These are phyloP conservation scores for Laburnicola sp. DNA, from an alignment of 2,329 filamentous ascomycete genomes.

Conservation along the genomic window DNA sequence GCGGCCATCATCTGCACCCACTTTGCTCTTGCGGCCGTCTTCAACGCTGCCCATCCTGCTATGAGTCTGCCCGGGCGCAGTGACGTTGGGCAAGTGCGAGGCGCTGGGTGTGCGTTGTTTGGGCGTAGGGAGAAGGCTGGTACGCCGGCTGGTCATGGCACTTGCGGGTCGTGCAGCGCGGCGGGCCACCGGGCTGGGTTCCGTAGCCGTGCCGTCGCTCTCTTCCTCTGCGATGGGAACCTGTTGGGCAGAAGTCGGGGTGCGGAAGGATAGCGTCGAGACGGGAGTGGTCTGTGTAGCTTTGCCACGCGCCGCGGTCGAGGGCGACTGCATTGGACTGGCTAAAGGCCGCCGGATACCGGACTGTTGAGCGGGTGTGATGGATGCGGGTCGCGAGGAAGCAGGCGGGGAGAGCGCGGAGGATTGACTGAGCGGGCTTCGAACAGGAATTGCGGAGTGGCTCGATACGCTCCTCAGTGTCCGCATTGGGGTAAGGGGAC, in stretches of 20 bases:
- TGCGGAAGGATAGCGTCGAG: conserved; percentile 19
- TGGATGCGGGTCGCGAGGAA: conserved; percentile 29
- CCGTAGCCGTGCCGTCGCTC: conserved; percentile 21
- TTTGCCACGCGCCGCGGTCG: conserved; percentile 36
- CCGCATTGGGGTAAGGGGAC: conserved; percentile 16
- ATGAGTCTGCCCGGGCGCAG: conserved; percentile 19
- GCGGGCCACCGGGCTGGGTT: conserved; percentile 36
- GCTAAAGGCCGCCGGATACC: conserved; percentile 28
- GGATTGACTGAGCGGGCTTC: conserved; percentile 37
- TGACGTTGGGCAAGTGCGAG: conserved; percentile 19
- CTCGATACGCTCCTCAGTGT: conserved; percentile 35
- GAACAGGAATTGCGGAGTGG: conserved; percentile 41
- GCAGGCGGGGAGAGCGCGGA: conserved; percentile 31
- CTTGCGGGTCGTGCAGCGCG: conserved; percentile 34
- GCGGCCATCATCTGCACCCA: conserved; percentile 6
- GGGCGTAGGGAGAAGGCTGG: conserved; percentile 33
- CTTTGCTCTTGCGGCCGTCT: conserved; percentile 28
- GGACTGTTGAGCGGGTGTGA: conserved; percentile 35
- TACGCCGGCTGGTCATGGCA: conserved; percentile 35
- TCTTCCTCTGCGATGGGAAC: conserved; percentile 26
- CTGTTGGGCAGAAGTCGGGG: conserved; percentile 31
- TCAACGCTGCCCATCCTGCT: conserved; percentile 21
- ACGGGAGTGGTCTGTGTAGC: conserved; percentile 23
- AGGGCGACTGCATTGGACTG: conserved; percentile 36
- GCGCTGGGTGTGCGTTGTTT: conserved; percentile 32